Evolutionary conservation across 2,329 filamentous ascomycete species (phyloP).

Genomic region (Monilinia polystroma): DNA sequence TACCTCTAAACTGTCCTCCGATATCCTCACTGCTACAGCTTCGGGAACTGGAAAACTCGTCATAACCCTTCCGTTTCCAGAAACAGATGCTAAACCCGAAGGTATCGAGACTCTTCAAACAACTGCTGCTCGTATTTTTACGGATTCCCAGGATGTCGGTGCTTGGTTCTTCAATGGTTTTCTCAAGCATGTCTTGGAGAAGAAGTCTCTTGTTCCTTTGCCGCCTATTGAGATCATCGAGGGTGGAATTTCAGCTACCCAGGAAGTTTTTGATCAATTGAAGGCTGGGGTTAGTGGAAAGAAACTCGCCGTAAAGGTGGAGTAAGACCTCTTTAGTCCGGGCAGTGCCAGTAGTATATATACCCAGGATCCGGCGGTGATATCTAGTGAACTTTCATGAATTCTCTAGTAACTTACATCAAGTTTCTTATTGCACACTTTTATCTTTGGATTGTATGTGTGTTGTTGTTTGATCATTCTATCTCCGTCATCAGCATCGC

Average conservation of each 20-base stretch:
- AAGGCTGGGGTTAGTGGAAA: slow-evolving; percentile 30
- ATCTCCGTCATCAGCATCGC: not conserved
- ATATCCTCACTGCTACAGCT: slow-evolving; percentile 20
- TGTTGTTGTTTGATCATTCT: not conserved
- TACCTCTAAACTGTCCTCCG: slow-evolving; percentile 11
- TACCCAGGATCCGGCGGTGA: not conserved
- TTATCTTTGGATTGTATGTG: not conserved
- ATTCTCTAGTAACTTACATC: not conserved
- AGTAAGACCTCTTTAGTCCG: not conserved
- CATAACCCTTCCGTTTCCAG: slow-evolving; percentile 18
- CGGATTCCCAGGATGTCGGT: slow-evolving; percentile 23
- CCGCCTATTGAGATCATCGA: slow-evolving; percentile 28
- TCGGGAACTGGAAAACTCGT: slow-evolving; percentile 23
- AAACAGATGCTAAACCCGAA: slow-evolving; percentile 10
- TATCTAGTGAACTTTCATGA: too few species aligned
- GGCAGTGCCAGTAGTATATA: not conserved
- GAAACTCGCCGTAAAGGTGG: slow-evolving; percentile 28
- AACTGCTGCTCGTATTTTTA: not conserved
- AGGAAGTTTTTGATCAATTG: slow-evolving; percentile 25
- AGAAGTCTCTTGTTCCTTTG: slow-evolving; percentile 24
- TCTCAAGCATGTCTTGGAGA: slow-evolving; percentile 23
- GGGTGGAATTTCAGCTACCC: slow-evolving; percentile 24
- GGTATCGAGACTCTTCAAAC: slow-evolving; percentile 24
- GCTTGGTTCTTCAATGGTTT: slow-evolving; percentile 29
- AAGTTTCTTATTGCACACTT: not conserved